Evolutionary conservation across 306 rosid species (phyloP).

Genomic region (Cucurbita moschata): DNA sequence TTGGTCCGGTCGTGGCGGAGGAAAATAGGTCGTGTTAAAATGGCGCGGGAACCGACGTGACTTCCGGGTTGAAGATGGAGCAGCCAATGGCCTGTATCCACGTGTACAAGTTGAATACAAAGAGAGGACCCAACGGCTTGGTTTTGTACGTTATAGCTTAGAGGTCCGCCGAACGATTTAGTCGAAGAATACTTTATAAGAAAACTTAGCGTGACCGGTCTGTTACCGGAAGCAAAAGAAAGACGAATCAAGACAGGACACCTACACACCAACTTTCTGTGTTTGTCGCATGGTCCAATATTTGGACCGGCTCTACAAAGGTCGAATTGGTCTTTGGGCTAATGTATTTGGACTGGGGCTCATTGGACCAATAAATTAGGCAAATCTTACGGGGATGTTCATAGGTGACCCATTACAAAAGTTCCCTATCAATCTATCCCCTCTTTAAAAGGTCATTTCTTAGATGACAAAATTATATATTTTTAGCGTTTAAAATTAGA

Average conservation of each 20-base stretch:
- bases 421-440: neutral
- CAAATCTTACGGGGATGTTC: too few relatives aligned
- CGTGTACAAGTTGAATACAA: neutral
- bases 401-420: too few relatives aligned
- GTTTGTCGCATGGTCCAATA: neutral
- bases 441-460: neutral
- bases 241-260: conserved; percentile 2
- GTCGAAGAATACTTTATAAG: too few relatives aligned
- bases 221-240: neutral
- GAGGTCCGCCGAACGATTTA: neutral
- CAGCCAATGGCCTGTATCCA: conserved; percentile 4
- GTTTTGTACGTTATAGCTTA: neutral
- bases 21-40: neutral
- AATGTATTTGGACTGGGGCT: neutral
- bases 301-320: neutral
- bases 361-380: neutral
- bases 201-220: neutral
- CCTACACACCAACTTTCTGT: neutral
- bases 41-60: conserved; percentile 11
- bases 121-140: neutral
- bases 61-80: neutral
- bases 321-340: neutral
- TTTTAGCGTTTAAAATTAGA: too few relatives aligned
- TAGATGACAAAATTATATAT: too few relatives aligned
- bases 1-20: neutral